phyloP scores from a whole-genome alignment of 2,329 filamentous ascomycete species.

The Ceratocystis smalleyi region DNA sequence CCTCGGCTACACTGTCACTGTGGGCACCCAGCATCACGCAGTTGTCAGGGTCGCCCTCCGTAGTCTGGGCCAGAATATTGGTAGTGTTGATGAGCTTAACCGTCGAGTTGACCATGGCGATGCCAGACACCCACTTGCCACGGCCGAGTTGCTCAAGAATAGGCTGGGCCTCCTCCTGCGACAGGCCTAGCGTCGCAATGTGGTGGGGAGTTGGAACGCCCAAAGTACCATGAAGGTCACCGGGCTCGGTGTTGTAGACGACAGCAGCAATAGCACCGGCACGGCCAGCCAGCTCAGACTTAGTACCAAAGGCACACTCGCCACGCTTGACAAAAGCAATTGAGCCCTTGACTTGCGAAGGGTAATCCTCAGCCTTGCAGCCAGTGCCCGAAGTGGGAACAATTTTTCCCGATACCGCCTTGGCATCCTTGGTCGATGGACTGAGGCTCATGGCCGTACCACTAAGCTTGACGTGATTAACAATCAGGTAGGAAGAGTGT shows the following conservation, averaged over 20 bases:
- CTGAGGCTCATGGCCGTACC: slow-evolving; percentile 48
- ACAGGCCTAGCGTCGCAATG: slow-evolving; percentile 53
- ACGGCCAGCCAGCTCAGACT: slow-evolving; percentile 50
- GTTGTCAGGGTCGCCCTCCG: slow-evolving; percentile 42
- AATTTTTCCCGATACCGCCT: slow-evolving; percentile 44
- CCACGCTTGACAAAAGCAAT: slow-evolving; percentile 60
- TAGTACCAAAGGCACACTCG: slow-evolving; percentile 53
- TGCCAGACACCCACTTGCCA: slow-evolving; percentile 36
- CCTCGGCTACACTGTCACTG: slow-evolving; percentile 46
- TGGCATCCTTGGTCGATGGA: slow-evolving; percentile 44
- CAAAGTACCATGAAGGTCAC: slow-evolving; percentile 50
- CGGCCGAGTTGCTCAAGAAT: slow-evolving; percentile 38
- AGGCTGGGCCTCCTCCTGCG: slow-evolving; percentile 40
- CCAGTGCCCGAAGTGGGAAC: slow-evolving; percentile 47
- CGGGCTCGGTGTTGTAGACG: slow-evolving; percentile 57
- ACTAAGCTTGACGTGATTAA: slow-evolving; percentile 34
- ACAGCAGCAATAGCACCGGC: slow-evolving; percentile 57
- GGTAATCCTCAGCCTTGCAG: slow-evolving; percentile 49
- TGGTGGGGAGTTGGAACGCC: slow-evolving; percentile 44
- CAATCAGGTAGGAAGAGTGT: slow-evolving; percentile 42
- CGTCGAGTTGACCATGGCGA: slow-evolving; percentile 44
- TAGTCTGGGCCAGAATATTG: slow-evolving; percentile 50
- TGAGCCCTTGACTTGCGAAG: slow-evolving; percentile 39
- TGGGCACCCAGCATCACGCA: slow-evolving; percentile 52
- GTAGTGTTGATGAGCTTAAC: slow-evolving; percentile 38